A percentile compares a stretch with the other conserved stretches of the same genome.
These are phyloP conservation scores for Stereum hirsutum DNA, from an alignment of 1,284 basidiomycete species.

Conservation along the genomic window DNA sequence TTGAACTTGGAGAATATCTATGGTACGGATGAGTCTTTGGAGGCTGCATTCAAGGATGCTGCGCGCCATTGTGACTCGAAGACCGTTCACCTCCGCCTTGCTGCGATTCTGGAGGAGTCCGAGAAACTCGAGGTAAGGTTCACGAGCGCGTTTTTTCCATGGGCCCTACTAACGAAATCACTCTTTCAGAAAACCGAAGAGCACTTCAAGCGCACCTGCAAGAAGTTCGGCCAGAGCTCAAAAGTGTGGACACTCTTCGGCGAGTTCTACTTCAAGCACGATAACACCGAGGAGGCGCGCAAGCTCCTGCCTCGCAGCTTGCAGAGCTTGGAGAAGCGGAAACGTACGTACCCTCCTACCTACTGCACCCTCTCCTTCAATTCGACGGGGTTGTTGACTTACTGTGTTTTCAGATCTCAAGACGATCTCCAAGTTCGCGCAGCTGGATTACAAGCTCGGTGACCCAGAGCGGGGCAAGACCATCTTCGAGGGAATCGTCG, in stretches of 20 bases:
- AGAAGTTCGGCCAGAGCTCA: slow-evolving; percentile 88
- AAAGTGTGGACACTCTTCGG: slow-evolving; percentile 91
- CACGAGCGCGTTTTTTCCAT: neutral
- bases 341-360: slow-evolving; percentile 62
- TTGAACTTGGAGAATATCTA: slow-evolving; percentile 95
- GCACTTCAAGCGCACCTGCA: slow-evolving; percentile 75
- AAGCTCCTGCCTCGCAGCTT: slow-evolving; percentile 84
- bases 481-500: slow-evolving; percentile 93
- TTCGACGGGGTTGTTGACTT: neutral
- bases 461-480: slow-evolving; percentile 94
- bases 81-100: slow-evolving; percentile 79
- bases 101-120: slow-evolving; percentile 78
- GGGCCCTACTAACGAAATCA: neutral
- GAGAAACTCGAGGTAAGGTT: slow-evolving; percentile 68
- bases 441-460: slow-evolving; percentile 91
- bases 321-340: slow-evolving; percentile 89
- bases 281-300: slow-evolving; percentile 73
- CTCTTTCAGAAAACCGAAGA: slow-evolving; percentile 72
- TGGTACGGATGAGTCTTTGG: slow-evolving; percentile 77
- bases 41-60: slow-evolving; percentile 84
- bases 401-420: slow-evolving; percentile 64
- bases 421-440: slow-evolving; percentile 90
- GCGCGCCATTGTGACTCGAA: slow-evolving; percentile 88
- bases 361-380: neutral
- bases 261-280: slow-evolving; percentile 70